Conservation (phyloP, 2,329 filamentous ascomycete species). For the Cadophora sp. region DNA sequence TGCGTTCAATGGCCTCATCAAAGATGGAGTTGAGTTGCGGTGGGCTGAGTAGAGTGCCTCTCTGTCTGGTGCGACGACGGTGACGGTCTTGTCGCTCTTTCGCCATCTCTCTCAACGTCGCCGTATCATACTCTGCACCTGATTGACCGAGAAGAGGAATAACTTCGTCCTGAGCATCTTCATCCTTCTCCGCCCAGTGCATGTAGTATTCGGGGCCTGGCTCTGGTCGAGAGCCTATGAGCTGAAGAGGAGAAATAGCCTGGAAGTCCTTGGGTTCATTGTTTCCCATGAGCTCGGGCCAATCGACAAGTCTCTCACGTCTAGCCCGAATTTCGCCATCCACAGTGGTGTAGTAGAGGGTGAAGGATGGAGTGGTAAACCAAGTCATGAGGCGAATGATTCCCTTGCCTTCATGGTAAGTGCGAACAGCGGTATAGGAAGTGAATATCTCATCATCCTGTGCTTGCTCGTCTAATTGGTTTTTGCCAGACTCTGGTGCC, state of each 20-base stretch:
- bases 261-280: constrained; percentile 3
- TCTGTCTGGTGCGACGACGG: constrained; percentile 46
- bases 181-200: constrained; percentile 35
- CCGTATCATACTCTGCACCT: constrained; percentile 58
- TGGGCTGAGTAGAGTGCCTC: constrained; percentile 44
- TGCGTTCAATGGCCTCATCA: constrained; percentile 57
- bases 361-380: constrained; percentile 44
- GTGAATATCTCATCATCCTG: neutral
- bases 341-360: constrained; percentile 37
- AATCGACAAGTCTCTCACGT: constrained; percentile 40
- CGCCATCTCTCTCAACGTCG: constrained; percentile 68
- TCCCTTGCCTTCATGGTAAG: constrained; percentile 20
- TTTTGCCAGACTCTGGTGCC: neutral
- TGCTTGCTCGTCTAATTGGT: neutral
- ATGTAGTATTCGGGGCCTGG: constrained; percentile 1
- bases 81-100: constrained; percentile 50
- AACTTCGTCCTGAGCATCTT: constrained; percentile 50
- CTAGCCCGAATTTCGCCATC: constrained; percentile 36
- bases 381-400: neutral
- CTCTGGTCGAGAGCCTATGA: neutral
- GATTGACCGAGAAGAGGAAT: constrained; percentile 64
- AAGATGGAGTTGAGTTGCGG: constrained; percentile 61
- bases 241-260: constrained; percentile 29
- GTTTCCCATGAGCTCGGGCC: constrained; percentile 40
- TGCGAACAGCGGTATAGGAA: constrained; percentile 19